phyloP scores from a whole-genome alignment of 345 rosid genomes.

The Eucalyptus erythrocorys region DNA sequence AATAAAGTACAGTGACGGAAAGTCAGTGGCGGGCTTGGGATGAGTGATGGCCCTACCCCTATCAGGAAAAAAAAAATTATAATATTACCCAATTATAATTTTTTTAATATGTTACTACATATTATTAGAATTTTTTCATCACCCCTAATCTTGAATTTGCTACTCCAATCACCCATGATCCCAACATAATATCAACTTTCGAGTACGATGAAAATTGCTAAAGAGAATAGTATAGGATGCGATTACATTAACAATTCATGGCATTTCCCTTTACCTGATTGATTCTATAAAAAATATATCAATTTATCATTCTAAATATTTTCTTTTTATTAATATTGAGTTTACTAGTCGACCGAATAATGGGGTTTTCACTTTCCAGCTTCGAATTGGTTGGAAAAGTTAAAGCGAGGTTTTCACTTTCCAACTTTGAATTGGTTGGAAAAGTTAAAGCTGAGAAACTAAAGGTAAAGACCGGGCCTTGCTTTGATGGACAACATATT shows the following conservation, averaged over 20 bases:
- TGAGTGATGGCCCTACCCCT: background rate
- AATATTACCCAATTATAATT: too few relatives aligned
- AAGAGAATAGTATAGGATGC: too few relatives aligned
- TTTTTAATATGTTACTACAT: too few relatives aligned
- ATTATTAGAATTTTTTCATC: too few relatives aligned
- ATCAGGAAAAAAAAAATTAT: too few relatives aligned
- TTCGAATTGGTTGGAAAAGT: fast-evolving
- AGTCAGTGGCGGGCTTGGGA: background rate
- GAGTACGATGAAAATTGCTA: too few relatives aligned
- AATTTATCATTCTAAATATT: fast-evolving
- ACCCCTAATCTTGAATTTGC: too few relatives aligned
- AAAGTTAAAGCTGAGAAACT: background rate
- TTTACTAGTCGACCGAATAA: background rate
- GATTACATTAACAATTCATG: too few relatives aligned
- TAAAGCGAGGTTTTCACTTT: background rate
- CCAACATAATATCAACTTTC: too few relatives aligned
- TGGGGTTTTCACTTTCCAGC: background rate
- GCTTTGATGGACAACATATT: background rate
- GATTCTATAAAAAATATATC: background rate
- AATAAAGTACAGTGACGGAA: background rate
- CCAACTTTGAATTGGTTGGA: background rate
- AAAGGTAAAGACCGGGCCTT: background rate
- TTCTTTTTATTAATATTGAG: background rate
- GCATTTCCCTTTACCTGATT: too few relatives aligned
- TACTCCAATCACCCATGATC: too few relatives aligned